These are phyloP conservation scores for Trichoderma parareesei DNA, from an alignment of 495 filamentous ascomycete genomes.

Conservation along the genomic window DNA sequence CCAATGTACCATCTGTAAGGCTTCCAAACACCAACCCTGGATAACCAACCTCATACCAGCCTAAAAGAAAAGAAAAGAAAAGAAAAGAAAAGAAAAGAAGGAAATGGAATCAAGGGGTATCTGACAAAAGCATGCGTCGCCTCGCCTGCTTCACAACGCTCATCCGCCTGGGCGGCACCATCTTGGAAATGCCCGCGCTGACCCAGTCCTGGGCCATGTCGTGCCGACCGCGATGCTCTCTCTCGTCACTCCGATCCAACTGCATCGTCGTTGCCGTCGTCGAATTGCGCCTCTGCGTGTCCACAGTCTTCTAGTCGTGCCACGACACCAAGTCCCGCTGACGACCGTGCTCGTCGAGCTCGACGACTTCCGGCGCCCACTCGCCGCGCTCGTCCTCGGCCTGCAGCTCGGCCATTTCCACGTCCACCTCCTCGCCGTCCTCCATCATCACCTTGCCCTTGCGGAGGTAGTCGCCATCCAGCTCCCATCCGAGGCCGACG, in stretches of 20 bases:
- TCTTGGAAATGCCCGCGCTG: background rate
- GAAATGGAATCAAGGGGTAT: background rate
- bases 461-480: conserved; percentile 29
- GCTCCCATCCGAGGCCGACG: conserved; percentile 37
- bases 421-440: conserved; percentile 69
- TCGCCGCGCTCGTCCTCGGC: conserved; percentile 82
- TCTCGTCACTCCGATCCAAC: background rate
- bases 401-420: conserved; percentile 67
- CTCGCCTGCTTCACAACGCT: background rate
- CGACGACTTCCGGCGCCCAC: conserved; percentile 76
- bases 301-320: conserved; percentile 16
- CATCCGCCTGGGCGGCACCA: background rate
- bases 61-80: background rate
- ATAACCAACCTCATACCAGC: background rate
- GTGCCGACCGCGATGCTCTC: background rate
- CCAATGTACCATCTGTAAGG: too few species aligned
- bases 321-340: conserved; percentile 42
- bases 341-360: conserved; percentile 47
- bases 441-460: conserved; percentile 58
- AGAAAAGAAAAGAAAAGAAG: background rate
- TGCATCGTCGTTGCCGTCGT: background rate
- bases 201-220: background rate
- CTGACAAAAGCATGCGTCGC: background rate
- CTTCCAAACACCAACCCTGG: too few species aligned
- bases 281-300: background rate